Conservation (phyloP, 345 rosid species). For the Gynandropsis gynandra region DNA sequence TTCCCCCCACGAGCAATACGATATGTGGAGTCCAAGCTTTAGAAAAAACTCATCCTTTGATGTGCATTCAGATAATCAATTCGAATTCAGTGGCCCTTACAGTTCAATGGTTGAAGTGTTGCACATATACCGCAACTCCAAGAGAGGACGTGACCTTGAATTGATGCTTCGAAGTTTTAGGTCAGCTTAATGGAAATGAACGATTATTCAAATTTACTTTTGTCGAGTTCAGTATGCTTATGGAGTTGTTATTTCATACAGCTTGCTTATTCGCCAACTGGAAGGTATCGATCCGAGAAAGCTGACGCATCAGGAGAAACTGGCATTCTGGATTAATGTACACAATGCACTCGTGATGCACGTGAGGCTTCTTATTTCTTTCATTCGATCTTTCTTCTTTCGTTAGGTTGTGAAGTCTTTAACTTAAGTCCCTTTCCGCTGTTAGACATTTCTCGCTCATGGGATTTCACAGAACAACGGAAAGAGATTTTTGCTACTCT, state of each 20-base stretch:
- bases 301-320: slow-evolving; percentile 71
- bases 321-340: slow-evolving; percentile 93
- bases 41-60: slow-evolving; percentile 74
- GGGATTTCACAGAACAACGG: slow-evolving; percentile 89
- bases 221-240: background rate
- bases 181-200: slow-evolving; percentile 24
- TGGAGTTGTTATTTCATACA: slow-evolving; percentile 27
- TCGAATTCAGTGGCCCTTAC: slow-evolving; percentile 94
- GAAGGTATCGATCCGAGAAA: slow-evolving; percentile 66
- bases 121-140: slow-evolving; percentile 60
- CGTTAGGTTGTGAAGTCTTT: background rate
- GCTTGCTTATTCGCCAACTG: slow-evolving; percentile 60
- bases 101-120: slow-evolving; percentile 90
- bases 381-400: slow-evolving; percentile 13
- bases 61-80: slow-evolving; percentile 58
- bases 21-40: slow-evolving; percentile 89
- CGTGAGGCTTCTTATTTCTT: slow-evolving; percentile 32
- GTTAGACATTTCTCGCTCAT: slow-evolving; percentile 69
- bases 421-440: background rate
- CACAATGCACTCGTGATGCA: slow-evolving; percentile 95
- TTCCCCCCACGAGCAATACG: slow-evolving; percentile 69
- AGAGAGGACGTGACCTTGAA: slow-evolving; percentile 68
- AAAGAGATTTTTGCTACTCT: slow-evolving; percentile 64
- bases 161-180: slow-evolving; percentile 74
- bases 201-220: background rate